Conservation (phyloP, 371 early-diverging fungal genomes). For the Mortierella polycephala region DNA sequence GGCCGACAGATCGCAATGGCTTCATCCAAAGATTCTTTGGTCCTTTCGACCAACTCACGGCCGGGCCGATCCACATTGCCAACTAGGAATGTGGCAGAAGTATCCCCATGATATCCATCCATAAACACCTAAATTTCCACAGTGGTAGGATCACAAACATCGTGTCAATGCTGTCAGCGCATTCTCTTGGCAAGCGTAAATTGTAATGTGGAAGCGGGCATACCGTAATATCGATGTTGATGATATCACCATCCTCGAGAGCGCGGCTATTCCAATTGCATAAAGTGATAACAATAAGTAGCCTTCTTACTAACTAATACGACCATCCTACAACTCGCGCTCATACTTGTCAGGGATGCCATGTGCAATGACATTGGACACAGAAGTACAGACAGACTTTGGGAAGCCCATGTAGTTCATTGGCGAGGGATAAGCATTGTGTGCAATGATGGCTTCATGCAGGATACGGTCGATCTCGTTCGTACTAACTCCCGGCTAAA, state of each 20-base stretch:
- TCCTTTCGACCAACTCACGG: constrained; percentile 69
- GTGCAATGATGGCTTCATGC: constrained; percentile 75
- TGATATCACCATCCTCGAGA: constrained; percentile 84
- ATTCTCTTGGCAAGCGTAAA: constrained; percentile 8
- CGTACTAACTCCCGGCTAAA: constrained; percentile 76
- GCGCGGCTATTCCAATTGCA: constrained; percentile 57
- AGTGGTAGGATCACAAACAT: neutral
- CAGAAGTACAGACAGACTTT: constrained; percentile 82
- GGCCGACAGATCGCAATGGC: constrained; percentile 84
- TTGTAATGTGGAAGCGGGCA: neutral
- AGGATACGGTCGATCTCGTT: constrained; percentile 77
- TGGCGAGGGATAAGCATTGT: constrained; percentile 88
- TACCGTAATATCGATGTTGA: constrained; percentile 88
- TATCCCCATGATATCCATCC: constrained; percentile 87
- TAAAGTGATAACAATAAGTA: neutral
- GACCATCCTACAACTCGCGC: neutral
- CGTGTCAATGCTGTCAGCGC: neutral
- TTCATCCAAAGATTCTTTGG: constrained; percentile 75
- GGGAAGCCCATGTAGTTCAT: constrained; percentile 89
- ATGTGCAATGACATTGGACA: constrained; percentile 93
- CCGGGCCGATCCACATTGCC: constrained; percentile 82
- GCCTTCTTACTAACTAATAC: neutral
- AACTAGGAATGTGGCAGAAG: constrained; percentile 85
- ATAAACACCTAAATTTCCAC: constrained; percentile 63
- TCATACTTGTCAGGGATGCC: constrained; percentile 87